phyloP scores from a whole-genome alignment of 164 flowering plant species.

The Vitis labrusca region DNA sequence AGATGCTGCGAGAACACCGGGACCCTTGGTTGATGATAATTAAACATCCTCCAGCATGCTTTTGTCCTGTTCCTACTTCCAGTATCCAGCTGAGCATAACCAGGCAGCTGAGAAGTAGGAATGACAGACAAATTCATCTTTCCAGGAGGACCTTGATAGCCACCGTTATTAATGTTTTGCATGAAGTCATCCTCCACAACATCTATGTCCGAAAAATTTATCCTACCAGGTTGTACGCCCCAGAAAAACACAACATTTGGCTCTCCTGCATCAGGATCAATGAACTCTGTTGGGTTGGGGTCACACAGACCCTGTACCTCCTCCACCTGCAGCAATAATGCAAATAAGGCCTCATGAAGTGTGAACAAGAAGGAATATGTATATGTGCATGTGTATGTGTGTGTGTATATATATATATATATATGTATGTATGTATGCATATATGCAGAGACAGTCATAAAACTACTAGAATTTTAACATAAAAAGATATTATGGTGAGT shows the following conservation, averaged over 20 bases:
- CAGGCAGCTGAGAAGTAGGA: constrained; percentile 32
- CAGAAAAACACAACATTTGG: constrained; percentile 57
- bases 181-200: constrained; percentile 36
- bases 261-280: constrained; percentile 24
- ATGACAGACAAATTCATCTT: constrained; percentile 38
- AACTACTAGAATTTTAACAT: too few relatives aligned
- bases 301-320: constrained; percentile 49
- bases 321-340: constrained; percentile 42
- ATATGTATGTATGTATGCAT: too few relatives aligned
- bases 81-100: constrained; percentile 13
- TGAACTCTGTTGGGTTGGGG: constrained; percentile 56
- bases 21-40: constrained; percentile 12
- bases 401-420: too few relatives aligned
- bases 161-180: constrained; percentile 26
- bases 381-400: not conserved
- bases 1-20: constrained; percentile 26
- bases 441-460: too few relatives aligned
- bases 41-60: constrained; percentile 22
- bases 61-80: constrained; percentile 10
- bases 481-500: not conserved
- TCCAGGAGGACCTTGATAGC: constrained; percentile 35
- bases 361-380: not conserved
- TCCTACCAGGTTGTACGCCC: constrained; percentile 43
- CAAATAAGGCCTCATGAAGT: not conserved
- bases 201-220: constrained; percentile 18